A percentile compares a stretch with the other conserved stretches of the same genome.
phyloP scores from a whole-genome alignment of 2,329 filamentous ascomycete genomes.

The Thelonectria discophora region DNA sequence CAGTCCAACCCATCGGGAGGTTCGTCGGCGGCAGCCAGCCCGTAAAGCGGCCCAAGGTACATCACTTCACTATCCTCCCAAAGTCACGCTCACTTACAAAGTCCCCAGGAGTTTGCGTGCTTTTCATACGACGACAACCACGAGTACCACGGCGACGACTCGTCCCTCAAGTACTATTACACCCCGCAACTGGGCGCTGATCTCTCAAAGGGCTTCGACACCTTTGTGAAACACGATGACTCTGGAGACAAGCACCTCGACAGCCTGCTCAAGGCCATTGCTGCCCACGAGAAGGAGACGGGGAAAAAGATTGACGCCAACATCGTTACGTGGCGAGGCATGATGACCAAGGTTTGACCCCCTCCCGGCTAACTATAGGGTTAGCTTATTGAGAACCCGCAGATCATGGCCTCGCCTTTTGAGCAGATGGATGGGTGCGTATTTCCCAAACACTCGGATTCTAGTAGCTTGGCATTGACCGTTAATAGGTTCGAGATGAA shows the following conservation, averaged over 20 bases:
- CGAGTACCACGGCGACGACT: constrained; percentile 77
- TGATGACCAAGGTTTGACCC: constrained; percentile 89
- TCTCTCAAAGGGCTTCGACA: constrained; percentile 82
- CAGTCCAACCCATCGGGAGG: constrained; percentile 73
- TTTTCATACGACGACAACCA: constrained; percentile 94
- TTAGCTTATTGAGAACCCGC: constrained; percentile 18
- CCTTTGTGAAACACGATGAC: constrained; percentile 85
- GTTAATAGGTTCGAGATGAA: constrained; percentile 88
- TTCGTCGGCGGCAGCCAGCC: constrained; percentile 74
- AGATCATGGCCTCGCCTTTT: constrained; percentile 89
- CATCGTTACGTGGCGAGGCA: constrained; percentile 92
- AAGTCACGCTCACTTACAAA: constrained; percentile 14
- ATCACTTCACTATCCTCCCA: background rate
- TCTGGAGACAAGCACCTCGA: constrained; percentile 87
- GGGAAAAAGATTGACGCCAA: constrained; percentile 76
- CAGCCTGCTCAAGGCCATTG: constrained; percentile 79
- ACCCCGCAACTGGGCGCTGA: constrained; percentile 75
- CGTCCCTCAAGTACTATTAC: constrained; percentile 89
- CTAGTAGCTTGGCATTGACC: constrained; percentile 28
- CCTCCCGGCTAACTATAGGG: background rate
- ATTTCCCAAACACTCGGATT: background rate
- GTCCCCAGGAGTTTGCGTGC: constrained; percentile 79
- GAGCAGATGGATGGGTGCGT: constrained; percentile 80
- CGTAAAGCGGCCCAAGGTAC: constrained; percentile 78
- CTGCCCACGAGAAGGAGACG: constrained; percentile 74